These are phyloP conservation scores for Irpex sp. DNA, from an alignment of 1,284 basidiomycete species.

Conservation along the genomic window DNA sequence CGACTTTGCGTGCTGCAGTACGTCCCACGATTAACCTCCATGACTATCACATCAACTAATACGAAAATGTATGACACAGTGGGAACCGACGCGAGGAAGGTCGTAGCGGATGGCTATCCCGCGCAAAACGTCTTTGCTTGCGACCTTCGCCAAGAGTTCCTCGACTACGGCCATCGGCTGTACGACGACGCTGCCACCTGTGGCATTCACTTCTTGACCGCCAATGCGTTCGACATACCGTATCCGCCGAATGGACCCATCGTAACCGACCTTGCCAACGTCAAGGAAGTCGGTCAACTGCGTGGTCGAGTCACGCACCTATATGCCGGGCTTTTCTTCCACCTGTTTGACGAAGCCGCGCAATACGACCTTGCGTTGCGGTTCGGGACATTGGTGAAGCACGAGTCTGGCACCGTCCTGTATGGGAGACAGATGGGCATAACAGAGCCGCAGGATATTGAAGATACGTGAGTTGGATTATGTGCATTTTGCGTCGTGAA, in stretches of 20 bases:
- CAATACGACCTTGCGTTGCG: constrained; percentile 30
- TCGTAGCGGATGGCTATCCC: constrained; percentile 30
- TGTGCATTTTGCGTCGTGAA: too few species aligned
- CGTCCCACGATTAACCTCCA: too few species aligned
- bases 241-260: neutral
- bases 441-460: constrained; percentile 23
- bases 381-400: constrained; percentile 24
- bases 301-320: constrained; percentile 22
- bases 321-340: constrained; percentile 32
- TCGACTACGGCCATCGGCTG: constrained; percentile 28
- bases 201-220: constrained; percentile 29
- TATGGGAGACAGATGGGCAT: constrained; percentile 32
- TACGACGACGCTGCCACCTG: constrained; percentile 20
- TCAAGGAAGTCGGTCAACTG: constrained; percentile 12
- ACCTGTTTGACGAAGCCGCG: constrained; percentile 32
- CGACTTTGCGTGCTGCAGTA: too few species aligned
- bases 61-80: constrained; percentile 19
- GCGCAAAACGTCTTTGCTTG: constrained; percentile 25
- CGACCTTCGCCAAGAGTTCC: constrained; percentile 31
- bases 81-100: constrained; percentile 33
- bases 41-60: too few species aligned
- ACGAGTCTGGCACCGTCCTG: constrained; percentile 20
- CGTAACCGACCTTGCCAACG: constrained; percentile 12
- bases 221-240: constrained; percentile 28
- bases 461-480: constrained; percentile 23